A percentile compares a stretch with the other conserved stretches of the same genome.
Conservation (phyloP, 2,329 filamentous ascomycete genomes). For the Fusarium protoensiforme region DNA sequence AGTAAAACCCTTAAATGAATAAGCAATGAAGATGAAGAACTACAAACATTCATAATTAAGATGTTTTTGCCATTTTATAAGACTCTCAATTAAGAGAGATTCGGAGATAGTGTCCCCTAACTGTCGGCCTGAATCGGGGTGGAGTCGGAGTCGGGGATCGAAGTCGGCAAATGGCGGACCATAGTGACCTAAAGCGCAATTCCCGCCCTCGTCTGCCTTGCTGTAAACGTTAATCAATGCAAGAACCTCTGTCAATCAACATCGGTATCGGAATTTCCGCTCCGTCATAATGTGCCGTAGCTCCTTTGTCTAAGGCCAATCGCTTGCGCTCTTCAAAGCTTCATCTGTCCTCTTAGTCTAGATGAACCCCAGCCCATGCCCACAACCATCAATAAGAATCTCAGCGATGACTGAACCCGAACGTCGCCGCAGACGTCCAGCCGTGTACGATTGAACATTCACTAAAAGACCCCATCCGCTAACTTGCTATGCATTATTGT, state of each 20-base stretch:
- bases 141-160: neutral
- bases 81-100: neutral
- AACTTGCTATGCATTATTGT: conserved; percentile 3
- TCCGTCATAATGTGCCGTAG: neutral
- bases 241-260: neutral
- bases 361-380: neutral
- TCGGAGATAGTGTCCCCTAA: conserved; percentile 2
- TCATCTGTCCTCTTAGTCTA: neutral
- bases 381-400: neutral
- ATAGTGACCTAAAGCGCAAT: conserved; percentile 11
- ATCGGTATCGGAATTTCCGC: neutral
- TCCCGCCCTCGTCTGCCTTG: neutral
- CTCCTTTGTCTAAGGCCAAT: neutral
- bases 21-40: neutral
- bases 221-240: neutral
- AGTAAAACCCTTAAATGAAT: neutral
- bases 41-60: neutral
- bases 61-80: neutral
- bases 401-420: conserved; percentile 29
- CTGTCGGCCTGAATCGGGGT: neutral
- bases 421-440: conserved; percentile 44
- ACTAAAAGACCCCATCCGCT: neutral
- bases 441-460: conserved; percentile 34
- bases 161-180: conserved; percentile 20
- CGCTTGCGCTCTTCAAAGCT: neutral